Percentiles rank a stretch among this genome's conserved stretches.
Conservation (phyloP, 108 stramenopile species). For the Nitzschia sp. region DNA sequence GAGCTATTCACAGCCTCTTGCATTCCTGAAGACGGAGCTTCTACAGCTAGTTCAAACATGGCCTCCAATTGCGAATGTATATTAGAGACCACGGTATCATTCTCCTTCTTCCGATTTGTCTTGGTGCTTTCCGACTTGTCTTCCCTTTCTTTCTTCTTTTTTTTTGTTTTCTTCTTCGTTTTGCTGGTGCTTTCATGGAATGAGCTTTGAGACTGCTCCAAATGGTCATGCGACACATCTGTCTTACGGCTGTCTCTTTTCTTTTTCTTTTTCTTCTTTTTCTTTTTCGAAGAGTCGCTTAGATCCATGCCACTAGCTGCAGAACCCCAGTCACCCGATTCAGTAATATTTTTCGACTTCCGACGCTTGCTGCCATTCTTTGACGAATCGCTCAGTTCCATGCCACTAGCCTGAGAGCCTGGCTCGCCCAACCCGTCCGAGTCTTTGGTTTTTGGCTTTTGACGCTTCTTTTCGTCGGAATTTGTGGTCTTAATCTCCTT, state of each 20-base stretch:
- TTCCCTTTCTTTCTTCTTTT: conserved; percentile 9
- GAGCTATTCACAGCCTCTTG: background rate
- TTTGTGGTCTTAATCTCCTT: background rate
- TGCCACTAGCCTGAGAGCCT: background rate
- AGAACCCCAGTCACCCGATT: too few relatives aligned
- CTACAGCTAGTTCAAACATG: background rate
- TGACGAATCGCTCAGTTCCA: background rate
- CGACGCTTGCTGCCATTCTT: background rate
- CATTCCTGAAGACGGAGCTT: background rate
- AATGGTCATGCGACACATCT: background rate
- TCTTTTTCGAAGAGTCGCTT: background rate
- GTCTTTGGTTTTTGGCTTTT: background rate
- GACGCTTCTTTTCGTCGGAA: conserved; percentile 1
- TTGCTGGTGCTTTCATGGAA: background rate
- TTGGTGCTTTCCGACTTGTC: background rate
- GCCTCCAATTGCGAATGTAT: background rate
- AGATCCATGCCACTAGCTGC: background rate
- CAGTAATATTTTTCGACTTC: background rate
- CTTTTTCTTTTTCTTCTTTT: background rate
- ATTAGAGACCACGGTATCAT: background rate
- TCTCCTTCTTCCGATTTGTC: background rate
- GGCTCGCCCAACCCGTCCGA: background rate
- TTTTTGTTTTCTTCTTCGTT: background rate
- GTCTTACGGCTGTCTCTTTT: background rate
- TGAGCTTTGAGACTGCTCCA: background rate